Evolutionary conservation across 1,284 basidiomycete genomes (phyloP).

Genomic region (Tetrapyrgos nigripes): DNA sequence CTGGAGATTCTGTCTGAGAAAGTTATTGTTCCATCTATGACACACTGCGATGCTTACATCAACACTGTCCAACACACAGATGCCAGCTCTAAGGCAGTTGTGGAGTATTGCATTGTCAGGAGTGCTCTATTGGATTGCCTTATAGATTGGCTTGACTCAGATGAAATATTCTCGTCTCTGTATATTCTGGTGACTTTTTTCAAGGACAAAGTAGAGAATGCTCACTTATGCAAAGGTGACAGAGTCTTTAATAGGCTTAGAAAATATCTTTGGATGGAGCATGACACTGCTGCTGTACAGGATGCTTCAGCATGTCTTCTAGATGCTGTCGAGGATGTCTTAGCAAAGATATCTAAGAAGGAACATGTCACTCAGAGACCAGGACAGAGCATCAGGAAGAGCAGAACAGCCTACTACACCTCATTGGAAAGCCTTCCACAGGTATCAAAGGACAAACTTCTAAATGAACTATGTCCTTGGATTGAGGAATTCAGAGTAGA

Average conservation of each 20-base stretch:
- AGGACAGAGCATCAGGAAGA: no score
- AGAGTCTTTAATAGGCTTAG: not conserved
- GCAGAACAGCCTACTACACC: no score
- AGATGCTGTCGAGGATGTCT: not conserved
- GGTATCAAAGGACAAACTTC: not conserved
- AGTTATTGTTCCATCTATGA: not conserved
- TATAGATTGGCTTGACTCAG: slow-evolving; percentile 2
- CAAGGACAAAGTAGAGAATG: not conserved
- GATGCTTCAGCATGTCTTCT: not conserved
- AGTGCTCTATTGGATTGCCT: not conserved
- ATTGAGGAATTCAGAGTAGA: not conserved
- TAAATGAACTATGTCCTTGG: not conserved
- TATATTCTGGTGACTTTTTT: not conserved
- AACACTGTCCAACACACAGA: not conserved
- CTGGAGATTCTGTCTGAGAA: not conserved
- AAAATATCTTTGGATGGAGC: not conserved
- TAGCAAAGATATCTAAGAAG: not conserved
- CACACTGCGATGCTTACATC: not conserved
- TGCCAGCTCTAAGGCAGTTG: not conserved
- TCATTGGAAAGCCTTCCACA: not conserved
- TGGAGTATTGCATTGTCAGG: not conserved
- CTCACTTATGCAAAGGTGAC: not conserved
- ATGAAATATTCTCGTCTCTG: not conserved
- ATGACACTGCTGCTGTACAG: not conserved
- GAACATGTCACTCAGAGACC: no score